phyloP scores from a whole-genome alignment of 306 rosid genomes.

The Cucurbita maxima region DNA sequence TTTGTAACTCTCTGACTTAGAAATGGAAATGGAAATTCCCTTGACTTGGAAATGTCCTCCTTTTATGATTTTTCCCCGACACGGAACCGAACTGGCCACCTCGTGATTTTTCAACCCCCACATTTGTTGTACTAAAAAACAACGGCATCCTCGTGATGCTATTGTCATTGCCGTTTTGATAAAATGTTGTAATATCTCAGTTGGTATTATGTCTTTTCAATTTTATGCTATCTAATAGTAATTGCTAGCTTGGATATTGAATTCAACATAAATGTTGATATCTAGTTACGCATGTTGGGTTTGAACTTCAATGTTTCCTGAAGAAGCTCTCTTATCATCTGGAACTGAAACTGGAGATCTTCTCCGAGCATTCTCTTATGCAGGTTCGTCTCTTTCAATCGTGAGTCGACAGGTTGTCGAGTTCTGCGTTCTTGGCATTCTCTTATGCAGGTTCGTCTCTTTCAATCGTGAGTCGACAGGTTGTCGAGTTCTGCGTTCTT shows the following conservation, averaged over 20 bases:
- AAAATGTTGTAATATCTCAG: neutral
- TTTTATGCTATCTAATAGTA: too few relatives aligned
- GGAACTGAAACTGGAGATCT: constrained; percentile 2
- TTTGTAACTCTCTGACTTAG: neutral
- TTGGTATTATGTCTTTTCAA: neutral
- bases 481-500: constrained; percentile 67
- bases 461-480: constrained; percentile 50
- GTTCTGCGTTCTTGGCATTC: constrained; percentile 70
- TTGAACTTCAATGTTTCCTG: neutral
- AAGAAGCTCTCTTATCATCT: neutral
- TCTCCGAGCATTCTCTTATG: constrained; percentile 12
- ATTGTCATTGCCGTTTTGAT: neutral
- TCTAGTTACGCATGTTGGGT: neutral
- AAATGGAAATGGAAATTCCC: neutral
- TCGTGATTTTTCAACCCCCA: too few relatives aligned
- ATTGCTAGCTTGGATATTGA: neutral
- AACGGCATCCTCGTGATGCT: neutral
- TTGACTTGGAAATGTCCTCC: neutral
- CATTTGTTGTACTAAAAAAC: too few relatives aligned
- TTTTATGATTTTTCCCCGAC: neutral
- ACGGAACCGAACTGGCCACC: too few relatives aligned
- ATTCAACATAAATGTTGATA: neutral
- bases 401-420: constrained; percentile 67
- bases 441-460: constrained; percentile 64
- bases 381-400: constrained; percentile 68